Evolutionary conservation across 129 eudicot genomes (phyloP).

Genomic region (Lactuca sativa): DNA sequence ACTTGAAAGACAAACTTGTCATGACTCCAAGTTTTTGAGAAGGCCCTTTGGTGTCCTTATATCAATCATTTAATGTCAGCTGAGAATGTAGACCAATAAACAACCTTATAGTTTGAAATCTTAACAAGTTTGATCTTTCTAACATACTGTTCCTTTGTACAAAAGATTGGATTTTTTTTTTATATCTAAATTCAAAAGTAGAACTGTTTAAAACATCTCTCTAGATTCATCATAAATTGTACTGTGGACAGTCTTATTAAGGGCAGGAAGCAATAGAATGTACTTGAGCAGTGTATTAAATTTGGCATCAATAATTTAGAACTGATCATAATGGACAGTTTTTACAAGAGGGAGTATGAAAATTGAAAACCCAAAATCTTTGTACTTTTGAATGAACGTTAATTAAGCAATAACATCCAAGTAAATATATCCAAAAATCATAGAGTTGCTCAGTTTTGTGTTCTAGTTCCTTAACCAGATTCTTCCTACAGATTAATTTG

Average conservation of each 20-base stretch:
- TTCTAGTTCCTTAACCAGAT: conserved; percentile 14
- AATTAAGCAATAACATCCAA: conserved; percentile 18
- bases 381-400: neutral
- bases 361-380: conserved; percentile 14
- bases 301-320: conserved; percentile 3
- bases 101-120: conserved; percentile 7
- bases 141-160: neutral
- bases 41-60: neutral
- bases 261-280: conserved; percentile 1
- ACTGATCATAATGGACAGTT: neutral
- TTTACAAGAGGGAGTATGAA: neutral
- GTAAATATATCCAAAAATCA: neutral
- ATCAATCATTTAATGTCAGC: neutral
- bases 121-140: conserved; percentile 1
- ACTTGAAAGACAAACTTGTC: neutral
- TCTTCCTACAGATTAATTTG: neutral
- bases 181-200: neutral
- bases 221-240: neutral
- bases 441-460: conserved; percentile 3
- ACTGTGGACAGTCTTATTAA: neutral
- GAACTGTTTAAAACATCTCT: neutral
- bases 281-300: conserved; percentile 3
- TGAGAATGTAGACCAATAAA: neutral
- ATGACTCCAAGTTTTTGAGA: neutral
- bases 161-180: neutral